Evolutionary conservation across 768 basidiomycete species (phyloP), one percentile per base, ranked within the genome.

Genomic region (Sutorius australiensis): DNA sequence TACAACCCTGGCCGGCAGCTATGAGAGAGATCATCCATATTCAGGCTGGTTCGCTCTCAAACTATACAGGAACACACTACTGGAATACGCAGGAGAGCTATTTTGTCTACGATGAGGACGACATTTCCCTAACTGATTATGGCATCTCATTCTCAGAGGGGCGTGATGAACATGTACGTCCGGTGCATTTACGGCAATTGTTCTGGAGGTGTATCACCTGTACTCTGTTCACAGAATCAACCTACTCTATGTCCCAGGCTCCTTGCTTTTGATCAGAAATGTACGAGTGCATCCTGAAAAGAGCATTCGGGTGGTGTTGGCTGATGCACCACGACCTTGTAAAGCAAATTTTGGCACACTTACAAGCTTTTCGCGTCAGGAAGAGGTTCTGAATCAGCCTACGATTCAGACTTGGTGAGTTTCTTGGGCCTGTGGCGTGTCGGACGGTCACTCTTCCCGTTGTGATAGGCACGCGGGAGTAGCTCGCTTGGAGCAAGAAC

Each of bases 11-110:
- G 4, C 27, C 12, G 9, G 39, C 46, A 37, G 39, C 50, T 31
- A 90, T 90, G 88, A 82, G 78, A 62, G 89, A 92, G 64, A 88
- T 90, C 55, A 68, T 92, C 53, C 84, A 92, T 66, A 73, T 92
- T 46, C 89, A 91, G 67, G 86, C 86, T 0, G 88, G 88, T 50
- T 66, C 74, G 32, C 61, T 80, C 40, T 77, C 88, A 17, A 90
- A 91, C 62, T 82, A 83, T 62, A 68, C 78, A 17, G 87, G 87
- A 42, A 81, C 87, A 0, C 89, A 91, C 61, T 90, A 88, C 60
- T 92, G 87, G 87, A 90, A 90, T 61, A 79, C 86, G 1, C 88
- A 90, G 67, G 84, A 89, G 66, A 77, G 69, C 56, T 90, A 90
- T 65, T 78, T 85, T 58, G 72, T 75, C 0, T 78, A 79, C 54